phyloP scores from a whole-genome alignment of 2,329 filamentous ascomycete species.

The Fusarium cyanostomum region DNA sequence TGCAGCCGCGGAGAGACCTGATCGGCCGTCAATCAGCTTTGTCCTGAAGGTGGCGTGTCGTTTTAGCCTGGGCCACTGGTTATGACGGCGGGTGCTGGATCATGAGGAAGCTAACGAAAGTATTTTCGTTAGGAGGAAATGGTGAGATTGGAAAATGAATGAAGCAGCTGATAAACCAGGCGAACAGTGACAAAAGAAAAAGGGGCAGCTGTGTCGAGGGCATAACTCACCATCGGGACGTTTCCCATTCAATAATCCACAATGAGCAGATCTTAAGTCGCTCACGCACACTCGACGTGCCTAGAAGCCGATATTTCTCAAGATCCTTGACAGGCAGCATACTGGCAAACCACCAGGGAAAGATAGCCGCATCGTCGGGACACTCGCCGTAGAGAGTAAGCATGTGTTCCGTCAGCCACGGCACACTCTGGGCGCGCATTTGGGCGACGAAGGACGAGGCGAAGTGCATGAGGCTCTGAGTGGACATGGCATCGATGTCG shows the following conservation, averaged over 20 bases:
- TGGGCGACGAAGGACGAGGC: constrained; percentile 73
- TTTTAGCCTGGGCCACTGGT: constrained; percentile 35
- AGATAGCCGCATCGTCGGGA: constrained; percentile 77
- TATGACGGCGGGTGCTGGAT: constrained; percentile 12
- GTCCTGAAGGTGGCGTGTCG: constrained; percentile 36
- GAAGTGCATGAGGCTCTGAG: constrained; percentile 72
- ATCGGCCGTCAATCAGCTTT: constrained; percentile 39
- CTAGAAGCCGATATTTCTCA: constrained; percentile 81
- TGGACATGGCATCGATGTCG: constrained; percentile 64
- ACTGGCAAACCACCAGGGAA: constrained; percentile 92
- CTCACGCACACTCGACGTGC: constrained; percentile 79
- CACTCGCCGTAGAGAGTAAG: constrained; percentile 79
- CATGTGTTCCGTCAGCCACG: constrained; percentile 79
- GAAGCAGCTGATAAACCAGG: no score
- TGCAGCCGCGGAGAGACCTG: constrained; percentile 47
- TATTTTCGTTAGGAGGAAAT: neutral
- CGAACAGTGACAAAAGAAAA: neutral
- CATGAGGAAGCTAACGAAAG: neutral
- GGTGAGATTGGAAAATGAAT: no score
- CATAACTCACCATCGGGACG: constrained; percentile 73
- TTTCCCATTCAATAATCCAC: constrained; percentile 81
- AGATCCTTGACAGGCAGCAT: constrained; percentile 79
- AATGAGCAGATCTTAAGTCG: constrained; percentile 82
- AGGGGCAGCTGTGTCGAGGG: neutral
- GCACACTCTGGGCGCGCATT: constrained; percentile 74